Conservation (phyloP, 768 basidiomycete genomes). For the Termitomyces heimii region DNA sequence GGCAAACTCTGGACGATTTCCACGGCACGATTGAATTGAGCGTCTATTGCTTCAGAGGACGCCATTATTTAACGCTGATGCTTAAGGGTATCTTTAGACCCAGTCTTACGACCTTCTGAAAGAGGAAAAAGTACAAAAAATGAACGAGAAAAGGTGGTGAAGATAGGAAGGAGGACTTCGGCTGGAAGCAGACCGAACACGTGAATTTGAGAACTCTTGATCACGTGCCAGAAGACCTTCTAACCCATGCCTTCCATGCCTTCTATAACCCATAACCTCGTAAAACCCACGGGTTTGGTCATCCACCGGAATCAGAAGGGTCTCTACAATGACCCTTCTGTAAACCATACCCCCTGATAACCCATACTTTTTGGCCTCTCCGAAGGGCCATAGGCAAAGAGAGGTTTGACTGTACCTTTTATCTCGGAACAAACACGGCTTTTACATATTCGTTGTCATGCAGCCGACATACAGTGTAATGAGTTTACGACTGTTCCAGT, state of each 20-base stretch:
- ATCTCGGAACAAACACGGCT: not conserved
- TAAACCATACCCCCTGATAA: no score
- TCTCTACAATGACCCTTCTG: no score
- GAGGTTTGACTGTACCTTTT: no score
- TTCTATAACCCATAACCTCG: no score
- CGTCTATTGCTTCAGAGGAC: conserved; percentile 62
- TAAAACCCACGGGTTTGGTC: no score
- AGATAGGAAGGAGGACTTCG: not conserved
- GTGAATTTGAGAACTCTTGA: not conserved
- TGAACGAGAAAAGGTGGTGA: not conserved
- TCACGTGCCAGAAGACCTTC: not conserved
- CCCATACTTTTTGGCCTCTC: no score
- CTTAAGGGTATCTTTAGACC: not conserved
- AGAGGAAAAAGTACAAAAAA: not conserved
- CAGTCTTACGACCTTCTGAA: not conserved
- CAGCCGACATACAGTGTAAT: no score
- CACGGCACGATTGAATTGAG: conserved; percentile 90
- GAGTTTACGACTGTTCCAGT: not conserved
- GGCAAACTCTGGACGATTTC: conserved; percentile 91
- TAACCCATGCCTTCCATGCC: no score
- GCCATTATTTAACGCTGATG: conserved; percentile 36
- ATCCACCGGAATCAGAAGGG: no score
- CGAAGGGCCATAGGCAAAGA: no score
- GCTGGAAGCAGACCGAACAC: not conserved
- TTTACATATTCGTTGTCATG: not conserved